Percentiles rank a stretch among this genome's conserved stretches.
These are phyloP conservation scores for Penicillium lividum DNA, from an alignment of 495 filamentous ascomycete species.

Conservation along the genomic window DNA sequence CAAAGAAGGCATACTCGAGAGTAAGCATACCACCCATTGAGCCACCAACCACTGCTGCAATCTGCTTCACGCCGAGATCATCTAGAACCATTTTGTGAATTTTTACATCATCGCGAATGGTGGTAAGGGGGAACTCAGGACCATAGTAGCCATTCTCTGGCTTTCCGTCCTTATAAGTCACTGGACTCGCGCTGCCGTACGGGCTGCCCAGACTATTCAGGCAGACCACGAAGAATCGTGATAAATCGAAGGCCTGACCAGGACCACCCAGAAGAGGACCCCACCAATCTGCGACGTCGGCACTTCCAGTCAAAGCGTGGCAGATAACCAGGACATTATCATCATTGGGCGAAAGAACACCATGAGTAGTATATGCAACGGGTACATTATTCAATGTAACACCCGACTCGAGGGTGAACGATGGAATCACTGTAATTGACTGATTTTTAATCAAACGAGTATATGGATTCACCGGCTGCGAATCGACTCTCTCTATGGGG, in stretches of 20 bases:
- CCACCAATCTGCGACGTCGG: conserved; percentile 98
- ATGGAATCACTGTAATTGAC: conserved; percentile 80
- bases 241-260: conserved; percentile 88
- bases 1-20: conserved; percentile 95
- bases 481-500: conserved; percentile 65
- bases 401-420: conserved; percentile 94
- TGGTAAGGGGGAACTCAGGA: conserved; percentile 94
- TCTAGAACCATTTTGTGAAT: conserved; percentile 91
- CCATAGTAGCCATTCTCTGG: conserved; percentile 76
- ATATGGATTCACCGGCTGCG: conserved; percentile 91
- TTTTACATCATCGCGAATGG: conserved; percentile 93
- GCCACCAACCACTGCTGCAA: conserved; percentile 89
- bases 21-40: conserved; percentile 99
- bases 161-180: conserved; percentile 83
- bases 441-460: conserved; percentile 83
- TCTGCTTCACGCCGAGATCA: conserved; percentile 79
- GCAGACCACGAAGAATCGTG: conserved; percentile 91
- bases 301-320: conserved; percentile 92
- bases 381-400: conserved; percentile 85
- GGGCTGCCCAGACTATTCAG: conserved; percentile 96
- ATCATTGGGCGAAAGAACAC: conserved; percentile 67
- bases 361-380: conserved; percentile 87
- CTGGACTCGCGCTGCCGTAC: conserved; percentile 95
- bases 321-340: conserved; percentile 98
- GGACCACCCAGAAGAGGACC: conserved; percentile 87